These are phyloP conservation scores for Alternaria brassicicola DNA, from an alignment of 2,329 filamentous ascomycete species.

Conservation along the genomic window DNA sequence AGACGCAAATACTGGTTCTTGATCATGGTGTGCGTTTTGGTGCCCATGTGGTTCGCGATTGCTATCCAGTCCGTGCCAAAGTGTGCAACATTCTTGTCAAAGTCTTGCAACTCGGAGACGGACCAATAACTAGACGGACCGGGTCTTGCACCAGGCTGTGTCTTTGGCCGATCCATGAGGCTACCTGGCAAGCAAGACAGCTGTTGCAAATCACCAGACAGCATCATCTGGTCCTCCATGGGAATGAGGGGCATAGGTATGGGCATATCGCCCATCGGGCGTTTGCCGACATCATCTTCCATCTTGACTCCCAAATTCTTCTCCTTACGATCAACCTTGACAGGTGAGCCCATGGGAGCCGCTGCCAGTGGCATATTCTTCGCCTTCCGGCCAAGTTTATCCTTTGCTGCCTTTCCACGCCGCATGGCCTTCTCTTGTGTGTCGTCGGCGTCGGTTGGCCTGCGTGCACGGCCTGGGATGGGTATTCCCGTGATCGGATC, in stretches of 20 bases:
- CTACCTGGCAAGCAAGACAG: constrained; percentile 27
- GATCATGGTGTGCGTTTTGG: constrained; percentile 84
- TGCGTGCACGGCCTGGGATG: constrained; percentile 44
- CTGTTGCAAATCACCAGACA: constrained; percentile 28
- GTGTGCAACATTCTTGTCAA: constrained; percentile 71
- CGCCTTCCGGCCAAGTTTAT: constrained; percentile 50
- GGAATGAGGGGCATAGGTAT: constrained; percentile 32
- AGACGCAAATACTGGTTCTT: constrained; percentile 59
- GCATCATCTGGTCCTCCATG: constrained; percentile 36
- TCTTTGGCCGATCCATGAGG: constrained; percentile 46
- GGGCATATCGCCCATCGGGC: constrained; percentile 35
- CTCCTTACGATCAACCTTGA: constrained; percentile 45
- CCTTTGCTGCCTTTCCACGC: constrained; percentile 48
- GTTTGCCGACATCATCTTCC: constrained; percentile 42
- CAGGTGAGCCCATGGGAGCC: constrained; percentile 44
- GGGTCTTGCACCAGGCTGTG: constrained; percentile 52
- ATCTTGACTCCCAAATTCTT: constrained; percentile 40
- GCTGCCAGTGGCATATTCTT: constrained; percentile 52
- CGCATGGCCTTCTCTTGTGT: constrained; percentile 48
- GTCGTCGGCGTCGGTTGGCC: constrained; percentile 42
- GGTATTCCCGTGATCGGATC: constrained; percentile 54
- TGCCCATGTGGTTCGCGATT: constrained; percentile 80
- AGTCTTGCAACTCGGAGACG: constrained; percentile 79
- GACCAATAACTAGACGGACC: constrained; percentile 87
- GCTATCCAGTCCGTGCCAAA: constrained; percentile 80